Base-by-base conservation (phyloP, 2,329 filamentous ascomycete species). In the Xylariales sp. region DNA sequence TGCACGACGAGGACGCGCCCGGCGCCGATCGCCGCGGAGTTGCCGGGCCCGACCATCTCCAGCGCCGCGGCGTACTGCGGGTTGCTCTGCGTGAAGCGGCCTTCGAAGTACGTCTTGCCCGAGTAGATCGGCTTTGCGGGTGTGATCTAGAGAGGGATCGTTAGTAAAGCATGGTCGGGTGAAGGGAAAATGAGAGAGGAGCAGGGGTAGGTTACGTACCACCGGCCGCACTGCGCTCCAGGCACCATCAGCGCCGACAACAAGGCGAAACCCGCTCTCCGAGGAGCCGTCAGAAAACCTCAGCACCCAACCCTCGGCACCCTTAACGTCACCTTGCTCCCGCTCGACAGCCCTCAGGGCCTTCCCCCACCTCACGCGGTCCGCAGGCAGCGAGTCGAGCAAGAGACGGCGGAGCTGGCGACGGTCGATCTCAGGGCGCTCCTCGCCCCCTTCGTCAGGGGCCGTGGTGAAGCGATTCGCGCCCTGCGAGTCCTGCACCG, bases 211-310 rank as follows among this genome's bases (percentile, higher is more conserved):
- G 32, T 10, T 43, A 49, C 68, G 18, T 70, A 71, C 69, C 68
- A 71, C 36, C 2, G 64, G 55, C 30, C 80, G 75, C 23, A 80
- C 75, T 69, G 76, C 78, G 45, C 73, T 76, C 76, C 77, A 81
- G 1, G 79, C 79, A 3, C 81, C 81, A 69, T 80, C 78, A 1
- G 78, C 78, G 8, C 81, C 80, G 43, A 81, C 75, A 8, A 80
- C 72, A 10, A 81, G 72, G 36, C 80, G 78, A 58, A 72, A 74
- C 5, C 72, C 73, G 8, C 12, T 34, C 53, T 70, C 67, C 1
- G 18, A 7, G 0, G 23, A 34, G 1, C 71, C 71, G 28, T 72
- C 65, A 28, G 48, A 53, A 39, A 72, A 71, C 6, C 39, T 14
- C 14, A 71, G 16, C 3, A 66, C 43, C 55, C 52, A 69, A 1